These are phyloP conservation scores for Pinus albicaulis DNA, from an alignment of 75 land plant species.

Conservation along the genomic window DNA sequence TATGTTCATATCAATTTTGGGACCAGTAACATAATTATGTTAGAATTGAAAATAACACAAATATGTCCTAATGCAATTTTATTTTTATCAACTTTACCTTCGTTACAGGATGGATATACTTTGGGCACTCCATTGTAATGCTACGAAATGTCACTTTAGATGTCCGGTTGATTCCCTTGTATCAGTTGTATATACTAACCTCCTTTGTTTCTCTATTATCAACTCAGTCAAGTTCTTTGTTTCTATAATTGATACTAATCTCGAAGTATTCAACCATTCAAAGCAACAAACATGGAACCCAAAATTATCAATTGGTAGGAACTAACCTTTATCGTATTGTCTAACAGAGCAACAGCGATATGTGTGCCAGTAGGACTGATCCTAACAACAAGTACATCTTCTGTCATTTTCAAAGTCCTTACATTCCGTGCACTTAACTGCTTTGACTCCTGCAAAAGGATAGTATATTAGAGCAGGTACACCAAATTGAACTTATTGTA, in stretches of 20 bases:
- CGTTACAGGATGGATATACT: not conserved
- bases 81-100: not conserved
- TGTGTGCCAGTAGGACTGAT: conserved; percentile 85
- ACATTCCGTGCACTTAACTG: conserved; percentile 50
- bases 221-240: not conserved
- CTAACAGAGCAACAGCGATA: conserved; percentile 86
- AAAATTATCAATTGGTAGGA: not conserved
- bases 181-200: not conserved
- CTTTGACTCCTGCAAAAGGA: conserved; percentile 41
- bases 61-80: too few species aligned
- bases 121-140: not conserved
- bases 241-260: not conserved
- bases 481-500: not conserved
- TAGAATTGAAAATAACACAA: too few species aligned
- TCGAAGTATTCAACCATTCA: not conserved
- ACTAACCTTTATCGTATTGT: conserved; percentile 81
- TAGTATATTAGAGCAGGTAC: conserved; percentile 4
- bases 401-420: conserved; percentile 79
- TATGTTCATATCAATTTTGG: too few species aligned
- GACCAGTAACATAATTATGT: too few species aligned
- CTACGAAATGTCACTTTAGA: too few species aligned
- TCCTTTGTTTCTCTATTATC: not conserved
- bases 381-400: conserved; percentile 70
- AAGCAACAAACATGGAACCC: not conserved
- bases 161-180: not conserved